Conservation (phyloP, 2,329 filamentous ascomycete species). For the Aspergillus floridensis region DNA sequence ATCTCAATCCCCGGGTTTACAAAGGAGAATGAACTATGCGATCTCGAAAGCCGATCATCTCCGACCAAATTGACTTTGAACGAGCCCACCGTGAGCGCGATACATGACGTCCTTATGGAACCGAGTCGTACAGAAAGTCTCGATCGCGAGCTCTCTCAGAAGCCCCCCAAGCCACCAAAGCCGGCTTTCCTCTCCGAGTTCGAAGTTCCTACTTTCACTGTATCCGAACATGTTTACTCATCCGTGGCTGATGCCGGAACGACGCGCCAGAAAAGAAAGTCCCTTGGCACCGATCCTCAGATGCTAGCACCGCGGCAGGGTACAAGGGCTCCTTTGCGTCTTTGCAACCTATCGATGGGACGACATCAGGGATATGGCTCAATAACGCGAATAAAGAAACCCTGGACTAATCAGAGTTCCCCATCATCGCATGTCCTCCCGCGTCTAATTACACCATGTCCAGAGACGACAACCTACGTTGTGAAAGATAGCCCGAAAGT, state of each 20-base stretch:
- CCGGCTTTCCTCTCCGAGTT: slow-evolving; percentile 13
- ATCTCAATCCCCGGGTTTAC: not conserved
- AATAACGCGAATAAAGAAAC: not conserved
- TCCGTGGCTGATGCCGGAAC: not conserved
- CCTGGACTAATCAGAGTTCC: slow-evolving; percentile 3
- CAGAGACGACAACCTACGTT: not conserved
- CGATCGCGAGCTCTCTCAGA: not conserved
- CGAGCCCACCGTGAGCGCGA: not conserved
- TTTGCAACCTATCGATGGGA: not conserved
- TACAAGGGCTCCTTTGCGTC: not conserved
- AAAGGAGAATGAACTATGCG: not conserved
- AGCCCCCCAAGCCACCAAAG: slow-evolving; percentile 15
- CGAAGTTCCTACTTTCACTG: not conserved
- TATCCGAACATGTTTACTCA: not conserved
- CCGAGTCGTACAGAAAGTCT: not conserved
- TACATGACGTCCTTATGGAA: not conserved
- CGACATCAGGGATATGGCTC: not conserved
- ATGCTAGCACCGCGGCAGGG: not conserved
- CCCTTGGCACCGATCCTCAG: not conserved
- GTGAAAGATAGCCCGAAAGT: slow-evolving; percentile 9
- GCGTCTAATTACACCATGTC: not conserved
- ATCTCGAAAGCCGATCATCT: not conserved
- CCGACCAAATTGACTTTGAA: not conserved
- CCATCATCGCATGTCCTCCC: slow-evolving; percentile 3
- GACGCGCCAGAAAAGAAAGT: not conserved